phyloP scores from a whole-genome alignment of 192 early-diverging fungal species.

The Mortierella alpina region DNA sequence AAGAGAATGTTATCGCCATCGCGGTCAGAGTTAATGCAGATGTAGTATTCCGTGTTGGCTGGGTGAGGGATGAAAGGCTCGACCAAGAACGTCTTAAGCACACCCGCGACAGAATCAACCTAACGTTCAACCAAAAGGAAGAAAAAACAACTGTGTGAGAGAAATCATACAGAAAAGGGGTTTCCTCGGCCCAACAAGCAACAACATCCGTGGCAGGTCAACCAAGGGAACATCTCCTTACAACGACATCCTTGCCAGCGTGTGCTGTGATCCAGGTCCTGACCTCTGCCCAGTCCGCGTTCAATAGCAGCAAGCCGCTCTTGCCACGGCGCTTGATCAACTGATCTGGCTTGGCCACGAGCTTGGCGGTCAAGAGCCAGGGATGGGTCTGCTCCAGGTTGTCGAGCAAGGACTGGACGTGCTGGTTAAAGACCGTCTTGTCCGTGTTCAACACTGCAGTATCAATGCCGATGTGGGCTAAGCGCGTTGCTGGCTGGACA shows the following conservation, averaged over 20 bases:
- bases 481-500: conserved; percentile 74
- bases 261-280: conserved; percentile 91
- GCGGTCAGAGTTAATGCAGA: conserved; percentile 95
- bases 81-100: conserved; percentile 94
- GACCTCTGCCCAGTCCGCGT: conserved; percentile 88
- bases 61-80: conserved; percentile 96
- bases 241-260: conserved; percentile 88
- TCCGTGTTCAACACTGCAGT: conserved; percentile 65
- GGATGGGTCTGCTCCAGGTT: conserved; percentile 82
- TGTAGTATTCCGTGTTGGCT: conserved; percentile 93
- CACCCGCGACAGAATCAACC: conserved; percentile 86
- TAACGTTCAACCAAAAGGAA: conserved; percentile 33
- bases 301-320: conserved; percentile 92
- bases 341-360: conserved; percentile 98
- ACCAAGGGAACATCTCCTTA: conserved; percentile 39
- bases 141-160: not conserved
- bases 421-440: conserved; percentile 70
- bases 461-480: conserved; percentile 86
- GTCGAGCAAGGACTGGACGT: conserved; percentile 66
- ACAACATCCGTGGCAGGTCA: not conserved
- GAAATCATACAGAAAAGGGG: too few relatives aligned
- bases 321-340: conserved; percentile 98
- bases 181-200: not conserved
- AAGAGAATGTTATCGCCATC: conserved; percentile 97
- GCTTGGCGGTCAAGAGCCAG: conserved; percentile 84